Evolutionary conservation across 1,139 yeast species (phyloP).

Genomic region (Candida frijolesensis): DNA sequence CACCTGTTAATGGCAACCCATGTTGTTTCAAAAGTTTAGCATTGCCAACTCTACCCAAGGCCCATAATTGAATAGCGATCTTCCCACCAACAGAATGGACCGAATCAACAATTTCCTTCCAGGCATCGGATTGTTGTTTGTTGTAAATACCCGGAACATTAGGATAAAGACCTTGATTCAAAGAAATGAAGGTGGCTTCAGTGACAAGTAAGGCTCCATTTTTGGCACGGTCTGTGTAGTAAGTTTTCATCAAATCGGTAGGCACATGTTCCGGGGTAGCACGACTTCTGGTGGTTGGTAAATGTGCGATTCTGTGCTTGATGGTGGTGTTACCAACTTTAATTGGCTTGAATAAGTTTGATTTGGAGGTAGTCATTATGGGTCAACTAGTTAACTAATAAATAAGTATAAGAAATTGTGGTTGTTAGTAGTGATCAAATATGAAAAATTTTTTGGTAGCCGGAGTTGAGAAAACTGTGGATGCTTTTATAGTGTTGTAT

Average conservation of each 20-base stretch:
- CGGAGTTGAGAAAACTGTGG: constrained; percentile 3
- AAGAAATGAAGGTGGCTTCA: constrained; percentile 37
- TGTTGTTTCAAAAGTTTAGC: constrained; percentile 41
- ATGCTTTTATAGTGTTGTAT: not conserved
- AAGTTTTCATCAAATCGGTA: constrained; percentile 47
- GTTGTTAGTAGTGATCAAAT: not conserved
- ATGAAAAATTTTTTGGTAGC: not conserved
- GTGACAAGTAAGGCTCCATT: constrained; percentile 54
- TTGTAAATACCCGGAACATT: constrained; percentile 59
- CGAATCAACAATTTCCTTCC: constrained; percentile 52
- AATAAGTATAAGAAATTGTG: too few species aligned
- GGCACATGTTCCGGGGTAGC: constrained; percentile 48
- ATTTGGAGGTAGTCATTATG: constrained; percentile 14
- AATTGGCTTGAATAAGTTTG: constrained; percentile 50
- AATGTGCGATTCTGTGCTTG: constrained; percentile 47
- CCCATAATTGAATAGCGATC: constrained; percentile 60
- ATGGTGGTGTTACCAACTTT: constrained; percentile 42
- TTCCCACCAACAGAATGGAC: constrained; percentile 18
- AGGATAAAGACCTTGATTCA: constrained; percentile 37
- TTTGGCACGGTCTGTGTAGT: constrained; percentile 56
- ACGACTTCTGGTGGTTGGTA: constrained; percentile 60
- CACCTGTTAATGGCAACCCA: constrained; percentile 28
- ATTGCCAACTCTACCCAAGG: constrained; percentile 56
- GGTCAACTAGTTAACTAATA: too few species aligned
- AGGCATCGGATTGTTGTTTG: constrained; percentile 47